Percentiles rank a stretch among this genome's conserved stretches.
Conservation (phyloP, 495 filamentous ascomycete species). For the Penicillium longicatenatum region DNA sequence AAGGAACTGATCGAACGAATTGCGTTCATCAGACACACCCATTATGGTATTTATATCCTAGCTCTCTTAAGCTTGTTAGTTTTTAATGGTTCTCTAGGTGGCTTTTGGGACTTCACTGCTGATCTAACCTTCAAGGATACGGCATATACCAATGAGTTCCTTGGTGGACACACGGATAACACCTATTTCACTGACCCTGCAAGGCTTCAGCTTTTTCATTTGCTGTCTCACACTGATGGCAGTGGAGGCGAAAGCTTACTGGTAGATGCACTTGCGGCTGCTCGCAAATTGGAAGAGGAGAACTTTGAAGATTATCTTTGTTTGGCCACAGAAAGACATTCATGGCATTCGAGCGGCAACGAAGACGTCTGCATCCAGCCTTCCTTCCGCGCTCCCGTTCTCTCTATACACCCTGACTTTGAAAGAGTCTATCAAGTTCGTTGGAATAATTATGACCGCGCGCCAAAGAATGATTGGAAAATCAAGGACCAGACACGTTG, state of each 20-base stretch:
- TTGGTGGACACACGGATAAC: conserved; percentile 85
- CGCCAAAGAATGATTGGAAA: conserved; percentile 49
- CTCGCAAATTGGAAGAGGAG: conserved; percentile 52
- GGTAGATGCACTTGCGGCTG: conserved; percentile 81
- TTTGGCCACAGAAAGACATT: conserved; percentile 55
- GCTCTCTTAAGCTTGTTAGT: background rate
- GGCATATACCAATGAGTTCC: conserved; percentile 81
- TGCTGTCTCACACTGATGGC: conserved; percentile 72
- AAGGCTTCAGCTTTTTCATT: conserved; percentile 86
- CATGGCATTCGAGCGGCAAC: conserved; percentile 83
- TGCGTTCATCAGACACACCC: conserved; percentile 78
- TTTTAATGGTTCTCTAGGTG: conserved; percentile 46
- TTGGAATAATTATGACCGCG: conserved; percentile 92
- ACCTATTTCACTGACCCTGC: conserved; percentile 92
- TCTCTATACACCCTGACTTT: conserved; percentile 50
- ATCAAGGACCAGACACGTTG: conserved; percentile 52
- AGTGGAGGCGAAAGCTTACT: conserved; percentile 72
- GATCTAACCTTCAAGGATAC: conserved; percentile 87
- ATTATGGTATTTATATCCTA: conserved; percentile 66
- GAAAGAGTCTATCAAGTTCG: conserved; percentile 63
- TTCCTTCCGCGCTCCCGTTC: conserved; percentile 58
- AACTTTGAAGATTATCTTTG: conserved; percentile 50
- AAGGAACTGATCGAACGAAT: conserved; percentile 73
- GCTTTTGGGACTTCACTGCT: conserved; percentile 92
- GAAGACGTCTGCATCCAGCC: conserved; percentile 77